Percentiles rank a stretch among this genome's conserved stretches.
phyloP scores from a whole-genome alignment of 345 rosid species.

The Salix exigua region DNA sequence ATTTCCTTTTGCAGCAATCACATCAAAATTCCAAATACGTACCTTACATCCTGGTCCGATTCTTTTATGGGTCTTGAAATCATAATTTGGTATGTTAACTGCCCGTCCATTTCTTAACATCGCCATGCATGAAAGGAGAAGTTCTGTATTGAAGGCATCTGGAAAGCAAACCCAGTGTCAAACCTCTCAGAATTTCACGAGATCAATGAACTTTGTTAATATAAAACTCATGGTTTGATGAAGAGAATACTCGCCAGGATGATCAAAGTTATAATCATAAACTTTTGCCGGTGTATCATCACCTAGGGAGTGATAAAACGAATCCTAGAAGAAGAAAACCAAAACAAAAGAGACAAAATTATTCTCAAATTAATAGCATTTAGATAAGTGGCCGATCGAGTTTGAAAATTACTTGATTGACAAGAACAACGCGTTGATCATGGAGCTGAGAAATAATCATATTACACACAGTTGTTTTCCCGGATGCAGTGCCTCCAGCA shows the following conservation, averaged over 20 bases:
- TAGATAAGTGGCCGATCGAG: background rate
- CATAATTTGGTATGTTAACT: constrained; percentile 62
- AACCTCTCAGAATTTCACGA: background rate
- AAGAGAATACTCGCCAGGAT: constrained; percentile 52
- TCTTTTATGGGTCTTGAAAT: constrained; percentile 74
- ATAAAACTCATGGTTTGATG: background rate
- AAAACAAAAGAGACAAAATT: background rate
- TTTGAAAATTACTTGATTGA: constrained; percentile 56
- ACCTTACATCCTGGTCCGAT: constrained; percentile 47
- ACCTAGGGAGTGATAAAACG: constrained; percentile 66
- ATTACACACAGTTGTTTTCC: constrained; percentile 91
- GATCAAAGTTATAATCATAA: constrained; percentile 79
- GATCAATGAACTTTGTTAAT: background rate
- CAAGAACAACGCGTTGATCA: constrained; percentile 75
- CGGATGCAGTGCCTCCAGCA: constrained; percentile 90
- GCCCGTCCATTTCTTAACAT: constrained; percentile 46
- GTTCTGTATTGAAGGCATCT: constrained; percentile 83
- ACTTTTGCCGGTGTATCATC: constrained; percentile 44
- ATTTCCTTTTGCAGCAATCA: background rate
- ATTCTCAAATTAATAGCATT: background rate
- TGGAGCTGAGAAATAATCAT: constrained; percentile 89
- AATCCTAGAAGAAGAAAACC: constrained; percentile 47
- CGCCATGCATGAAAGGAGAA: constrained; percentile 76
- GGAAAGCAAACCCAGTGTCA: background rate
- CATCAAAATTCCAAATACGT: background rate